These are phyloP conservation scores for Fusarium decemcellulare DNA, from an alignment of 2,329 filamentous ascomycete genomes.

Conservation along the genomic window DNA sequence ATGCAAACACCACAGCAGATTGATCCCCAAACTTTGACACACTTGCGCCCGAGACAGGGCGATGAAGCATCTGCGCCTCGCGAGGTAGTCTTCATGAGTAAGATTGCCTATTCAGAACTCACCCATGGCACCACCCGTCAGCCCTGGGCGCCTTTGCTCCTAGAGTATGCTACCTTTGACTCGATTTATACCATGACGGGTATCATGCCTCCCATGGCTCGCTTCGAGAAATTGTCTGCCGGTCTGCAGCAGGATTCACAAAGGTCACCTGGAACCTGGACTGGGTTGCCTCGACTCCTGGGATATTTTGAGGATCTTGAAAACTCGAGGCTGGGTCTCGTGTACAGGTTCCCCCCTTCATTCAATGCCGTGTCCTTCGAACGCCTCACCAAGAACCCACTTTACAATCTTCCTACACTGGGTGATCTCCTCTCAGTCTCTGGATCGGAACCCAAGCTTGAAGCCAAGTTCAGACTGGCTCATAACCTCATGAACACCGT, in stretches of 20 bases:
- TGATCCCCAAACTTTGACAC: constrained; percentile 67
- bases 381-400: constrained; percentile 62
- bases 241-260: constrained; percentile 69
- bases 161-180: constrained; percentile 79
- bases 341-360: constrained; percentile 79
- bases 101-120: constrained; percentile 66
- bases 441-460: constrained; percentile 75
- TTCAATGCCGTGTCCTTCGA: constrained; percentile 73
- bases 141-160: constrained; percentile 70
- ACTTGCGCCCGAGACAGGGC: constrained; percentile 59
- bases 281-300: constrained; percentile 72
- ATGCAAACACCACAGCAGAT: constrained; percentile 75
- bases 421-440: constrained; percentile 66
- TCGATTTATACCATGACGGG: constrained; percentile 73
- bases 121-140: constrained; percentile 58
- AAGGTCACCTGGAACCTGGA: constrained; percentile 69
- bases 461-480: constrained; percentile 83
- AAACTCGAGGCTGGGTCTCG: constrained; percentile 78
- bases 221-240: constrained; percentile 74
- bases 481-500: constrained; percentile 80
- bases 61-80: constrained; percentile 53
- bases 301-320: constrained; percentile 83
- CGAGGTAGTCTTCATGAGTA: constrained; percentile 65
- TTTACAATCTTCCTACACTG: constrained; percentile 68
- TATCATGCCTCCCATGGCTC: constrained; percentile 75